These are phyloP conservation scores for Yamadazyma buinensis DNA, from an alignment of 1,139 yeast species.

Conservation along the genomic window DNA sequence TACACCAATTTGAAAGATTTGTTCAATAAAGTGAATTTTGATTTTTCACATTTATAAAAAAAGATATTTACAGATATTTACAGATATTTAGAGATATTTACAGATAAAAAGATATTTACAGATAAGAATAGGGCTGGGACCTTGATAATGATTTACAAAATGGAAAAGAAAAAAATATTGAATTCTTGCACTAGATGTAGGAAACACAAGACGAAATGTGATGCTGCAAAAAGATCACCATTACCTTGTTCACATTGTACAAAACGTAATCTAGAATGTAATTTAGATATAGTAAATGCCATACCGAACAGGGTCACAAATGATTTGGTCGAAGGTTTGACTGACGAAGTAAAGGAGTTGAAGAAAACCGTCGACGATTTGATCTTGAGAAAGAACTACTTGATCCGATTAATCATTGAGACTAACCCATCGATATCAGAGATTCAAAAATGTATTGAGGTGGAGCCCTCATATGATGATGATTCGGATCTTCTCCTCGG, in stretches of 20 bases:
- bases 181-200: constrained; percentile 64
- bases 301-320: constrained; percentile 24
- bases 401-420: constrained; percentile 9
- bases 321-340: constrained; percentile 30
- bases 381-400: constrained; percentile 9
- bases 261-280: constrained; percentile 48
- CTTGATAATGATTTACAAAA: constrained; percentile 6
- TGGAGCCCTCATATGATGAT: not conserved
- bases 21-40: no score
- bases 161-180: constrained; percentile 24
- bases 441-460: constrained; percentile 23
- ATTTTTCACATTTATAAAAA: no score
- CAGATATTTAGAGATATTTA: no score
- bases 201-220: constrained; percentile 63
- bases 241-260: constrained; percentile 56
- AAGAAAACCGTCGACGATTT: constrained; percentile 22
- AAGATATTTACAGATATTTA: no score
- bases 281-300: constrained; percentile 39
- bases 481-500: not conserved
- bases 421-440: constrained; percentile 25
- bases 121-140: no score
- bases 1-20: no score
- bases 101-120: no score
- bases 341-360: constrained; percentile 27
- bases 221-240: constrained; percentile 50